Evolutionary conservation across 2,329 filamentous ascomycete genomes (phyloP).

Genomic region (Aspergillus sp.): DNA sequence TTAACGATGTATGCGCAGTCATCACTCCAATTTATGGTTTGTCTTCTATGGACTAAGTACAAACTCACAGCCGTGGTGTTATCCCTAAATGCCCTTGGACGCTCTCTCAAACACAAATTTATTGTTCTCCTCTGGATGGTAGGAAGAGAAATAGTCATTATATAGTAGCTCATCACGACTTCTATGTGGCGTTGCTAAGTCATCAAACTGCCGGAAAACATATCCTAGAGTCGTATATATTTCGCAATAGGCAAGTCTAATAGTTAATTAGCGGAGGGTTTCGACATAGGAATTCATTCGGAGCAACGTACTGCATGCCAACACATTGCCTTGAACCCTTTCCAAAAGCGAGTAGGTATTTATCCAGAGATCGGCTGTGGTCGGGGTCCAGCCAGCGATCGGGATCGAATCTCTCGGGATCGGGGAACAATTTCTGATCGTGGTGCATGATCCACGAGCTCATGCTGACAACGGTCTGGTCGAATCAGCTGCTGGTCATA

Average conservation of each 20-base stretch:
- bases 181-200: slow-evolving; percentile 19
- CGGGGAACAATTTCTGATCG: slow-evolving; percentile 32
- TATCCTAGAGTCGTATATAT: slow-evolving; percentile 34
- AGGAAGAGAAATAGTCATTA: slow-evolving; percentile 31
- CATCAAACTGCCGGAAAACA: slow-evolving; percentile 29
- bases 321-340: slow-evolving; percentile 35
- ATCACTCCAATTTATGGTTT: too few species aligned
- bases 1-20: too few species aligned
- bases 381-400: slow-evolving; percentile 33
- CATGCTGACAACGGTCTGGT: slow-evolving; percentile 32
- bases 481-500: neutral
- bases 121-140: slow-evolving; percentile 17
- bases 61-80: too few species aligned
- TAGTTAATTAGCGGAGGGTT: neutral
- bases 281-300: too few species aligned
- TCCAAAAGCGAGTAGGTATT: slow-evolving; percentile 36
- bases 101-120: slow-evolving; percentile 21
- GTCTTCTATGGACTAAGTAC: too few species aligned
- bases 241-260: slow-evolving; percentile 35
- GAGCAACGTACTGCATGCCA: slow-evolving; percentile 31
- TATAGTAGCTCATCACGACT: slow-evolving; percentile 25
- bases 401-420: slow-evolving; percentile 36
- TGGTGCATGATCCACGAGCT: slow-evolving; percentile 34
- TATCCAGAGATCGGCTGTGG: slow-evolving; percentile 28
- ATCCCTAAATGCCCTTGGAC: neutral